Percentiles rank a stretch among this genome's conserved stretches.
These are phyloP conservation scores for Metschnikowia corniflorae DNA, from an alignment of 805 yeast species.

Conservation along the genomic window DNA sequence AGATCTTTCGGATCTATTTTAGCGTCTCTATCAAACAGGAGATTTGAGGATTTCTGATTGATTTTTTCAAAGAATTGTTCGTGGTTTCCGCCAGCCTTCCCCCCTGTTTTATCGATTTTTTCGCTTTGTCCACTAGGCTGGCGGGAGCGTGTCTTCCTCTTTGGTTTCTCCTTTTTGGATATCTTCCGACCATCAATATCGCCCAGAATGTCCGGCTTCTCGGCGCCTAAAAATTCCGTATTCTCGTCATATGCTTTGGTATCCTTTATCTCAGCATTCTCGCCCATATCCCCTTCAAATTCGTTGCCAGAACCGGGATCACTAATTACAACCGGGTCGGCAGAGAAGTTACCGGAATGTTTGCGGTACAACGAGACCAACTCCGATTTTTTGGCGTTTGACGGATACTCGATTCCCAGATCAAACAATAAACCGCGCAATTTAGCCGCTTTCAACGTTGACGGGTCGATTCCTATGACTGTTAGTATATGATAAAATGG, in stretches of 20 bases:
- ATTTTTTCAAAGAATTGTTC: not conserved
- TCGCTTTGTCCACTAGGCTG: not conserved
- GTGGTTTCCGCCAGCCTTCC: not conserved
- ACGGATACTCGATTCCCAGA: conserved; percentile 57
- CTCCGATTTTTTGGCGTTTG: conserved; percentile 65
- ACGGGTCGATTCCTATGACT: conserved; percentile 33
- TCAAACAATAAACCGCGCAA: conserved; percentile 63
- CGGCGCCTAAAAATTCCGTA: not conserved
- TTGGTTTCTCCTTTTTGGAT: not conserved
- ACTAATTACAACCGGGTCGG: not conserved
- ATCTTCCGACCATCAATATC: not conserved
- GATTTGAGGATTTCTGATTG: not conserved
- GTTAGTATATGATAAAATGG: conserved; percentile 14
- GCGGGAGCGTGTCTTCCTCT: too few species aligned
- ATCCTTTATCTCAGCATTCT: not conserved
- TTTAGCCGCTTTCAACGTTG: conserved; percentile 60
- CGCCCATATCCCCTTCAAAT: conserved; percentile 1
- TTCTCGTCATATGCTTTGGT: conserved; percentile 3
- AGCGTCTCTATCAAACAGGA: not conserved
- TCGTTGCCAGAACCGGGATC: too few species aligned
- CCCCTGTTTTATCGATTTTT: not conserved
- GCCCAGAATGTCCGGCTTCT: not conserved
- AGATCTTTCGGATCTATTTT: too few species aligned
- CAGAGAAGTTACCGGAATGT: conserved; percentile 33
- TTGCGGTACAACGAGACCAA: conserved; percentile 59